Base-by-base conservation (phyloP, 805 yeast species). In the Saturnispora saitoi region DNA sequence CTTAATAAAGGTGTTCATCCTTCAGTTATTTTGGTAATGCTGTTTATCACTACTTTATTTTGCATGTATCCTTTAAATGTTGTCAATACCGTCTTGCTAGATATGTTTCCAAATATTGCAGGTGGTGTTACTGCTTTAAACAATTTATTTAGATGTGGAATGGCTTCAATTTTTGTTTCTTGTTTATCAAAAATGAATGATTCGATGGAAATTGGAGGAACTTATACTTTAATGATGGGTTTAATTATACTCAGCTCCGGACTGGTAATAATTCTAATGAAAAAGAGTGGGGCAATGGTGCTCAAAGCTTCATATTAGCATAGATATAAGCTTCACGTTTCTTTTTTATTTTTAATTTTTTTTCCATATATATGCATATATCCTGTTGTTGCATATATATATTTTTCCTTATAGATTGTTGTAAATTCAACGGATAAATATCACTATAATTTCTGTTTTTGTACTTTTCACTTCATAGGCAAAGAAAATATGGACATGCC, bases 51-150 rank as follows among this genome's bases (percentile, higher is more conserved):
- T 2, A 78, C 89, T 5, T 61, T 71, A 51, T 71, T 80, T 15
- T 69, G 81, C 4, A 72, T 81, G 51, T 75, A 78, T 44, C 73
- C 78, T 38, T 57, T 82, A 38, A 71, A 81, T 8, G 70, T 76
- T 30, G 70, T 79, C 4, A 75, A 81, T 1, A 83, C 91, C 0
- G 63, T 86, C 34, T 61, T 86, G 48, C 84, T 86, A 14, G 95
- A 87, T 58, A 58, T 86, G 47, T 81, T 74, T 54, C 95, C 95
- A 0, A 64, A 71, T 3, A 73, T 73, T 41, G 73, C 87, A 0
- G 85, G 93, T 0, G 76, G 90, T 1, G 81, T 88, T 5, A 75
- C 86, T 1, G 81, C 91, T 12, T 72, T 83, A 42, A 70, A 83
- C 53, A 87, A 88, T 58, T 66, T 87, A 32, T 70, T 78, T n/a